A percentile compares a stretch with the other conserved stretches of the same genome.
Conservation (phyloP, 192 early-diverging fungal genomes). For the Coemansia sp. region DNA sequence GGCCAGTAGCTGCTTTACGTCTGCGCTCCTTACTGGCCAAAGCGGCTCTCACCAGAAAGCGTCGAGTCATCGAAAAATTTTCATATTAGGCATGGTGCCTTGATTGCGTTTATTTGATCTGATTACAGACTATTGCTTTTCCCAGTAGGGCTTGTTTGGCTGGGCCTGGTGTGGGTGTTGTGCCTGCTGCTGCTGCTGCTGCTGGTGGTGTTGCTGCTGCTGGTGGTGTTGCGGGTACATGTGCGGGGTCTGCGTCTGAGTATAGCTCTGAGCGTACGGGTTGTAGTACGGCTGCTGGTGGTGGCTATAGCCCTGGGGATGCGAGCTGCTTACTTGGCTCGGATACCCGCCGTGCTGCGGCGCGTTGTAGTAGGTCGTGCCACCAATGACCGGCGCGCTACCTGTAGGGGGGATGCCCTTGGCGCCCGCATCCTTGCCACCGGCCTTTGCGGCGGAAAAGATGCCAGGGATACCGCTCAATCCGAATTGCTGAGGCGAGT, state of each 20-base stretch:
- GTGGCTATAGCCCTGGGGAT: slow-evolving; percentile 33
- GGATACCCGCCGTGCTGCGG: slow-evolving; percentile 48
- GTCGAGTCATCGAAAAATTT: slow-evolving; percentile 4
- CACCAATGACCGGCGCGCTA: slow-evolving; percentile 44
- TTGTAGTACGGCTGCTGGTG: slow-evolving; percentile 50
- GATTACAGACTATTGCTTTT: slow-evolving; percentile 24
- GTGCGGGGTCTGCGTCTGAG: slow-evolving; percentile 44
- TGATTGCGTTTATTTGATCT: neutral
- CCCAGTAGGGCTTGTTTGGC: slow-evolving; percentile 42
- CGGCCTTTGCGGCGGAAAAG: slow-evolving; percentile 36
- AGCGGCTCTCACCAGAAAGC: neutral
- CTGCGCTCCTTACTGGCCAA: no score
- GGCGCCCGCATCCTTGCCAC: slow-evolving; percentile 32
- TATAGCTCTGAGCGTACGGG: slow-evolving; percentile 41
- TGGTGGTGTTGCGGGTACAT: slow-evolving; percentile 49
- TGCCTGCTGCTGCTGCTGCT: neutral
- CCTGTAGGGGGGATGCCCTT: slow-evolving; percentile 34
- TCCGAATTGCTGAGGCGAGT: slow-evolving; percentile 50
- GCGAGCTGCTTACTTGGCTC: slow-evolving; percentile 36
- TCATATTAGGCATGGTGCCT: neutral
- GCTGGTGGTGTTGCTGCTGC: slow-evolving; percentile 23
- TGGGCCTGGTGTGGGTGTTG: slow-evolving; percentile 12
- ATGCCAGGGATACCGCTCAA: slow-evolving; percentile 47
- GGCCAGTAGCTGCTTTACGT: no score
- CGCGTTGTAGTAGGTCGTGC: slow-evolving; percentile 53